A percentile compares a stretch with the other conserved stretches of the same genome.
These are phyloP conservation scores for Sclerotinia spermophila DNA, from an alignment of 2,329 filamentous ascomycete genomes.

Conservation along the genomic window DNA sequence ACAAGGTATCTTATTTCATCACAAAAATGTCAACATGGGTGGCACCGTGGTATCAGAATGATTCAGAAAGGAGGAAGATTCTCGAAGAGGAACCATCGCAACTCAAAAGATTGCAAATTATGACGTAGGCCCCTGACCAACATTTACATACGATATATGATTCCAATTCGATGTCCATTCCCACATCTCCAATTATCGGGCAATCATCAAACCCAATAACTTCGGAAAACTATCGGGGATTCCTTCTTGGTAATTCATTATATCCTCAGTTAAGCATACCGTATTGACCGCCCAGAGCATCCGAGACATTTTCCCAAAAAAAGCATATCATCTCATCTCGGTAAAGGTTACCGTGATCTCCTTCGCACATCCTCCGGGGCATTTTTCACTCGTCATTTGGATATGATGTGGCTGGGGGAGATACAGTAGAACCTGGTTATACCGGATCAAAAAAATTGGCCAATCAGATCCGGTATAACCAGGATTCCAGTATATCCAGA, in stretches of 20 bases:
- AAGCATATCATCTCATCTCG: background rate
- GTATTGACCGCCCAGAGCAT: background rate
- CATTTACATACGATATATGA: background rate
- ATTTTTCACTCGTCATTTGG: conserved; percentile 7
- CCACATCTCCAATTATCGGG: background rate
- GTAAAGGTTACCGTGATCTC: conserved; percentile 6
- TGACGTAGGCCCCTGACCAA: conserved; percentile 7
- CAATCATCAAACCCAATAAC: background rate
- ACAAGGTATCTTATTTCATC: background rate
- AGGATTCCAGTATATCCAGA: no score
- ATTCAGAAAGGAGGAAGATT: background rate
- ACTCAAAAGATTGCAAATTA: background rate
- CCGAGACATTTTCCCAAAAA: conserved; percentile 7
- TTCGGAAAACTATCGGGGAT: background rate
- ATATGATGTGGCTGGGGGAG: background rate
- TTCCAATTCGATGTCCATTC: background rate
- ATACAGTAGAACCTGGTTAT: no score
- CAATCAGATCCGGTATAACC: no score
- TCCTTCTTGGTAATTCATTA: no score
- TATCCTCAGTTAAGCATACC: background rate
- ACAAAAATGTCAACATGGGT: background rate
- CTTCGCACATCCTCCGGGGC: background rate
- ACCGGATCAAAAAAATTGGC: no score
- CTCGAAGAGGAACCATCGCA: background rate
- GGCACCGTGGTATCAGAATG: background rate